A percentile compares a stretch with the other conserved stretches of the same genome.
phyloP scores from a whole-genome alignment of 2,329 filamentous ascomycete genomes.

The Sarocladiaceae sp. region DNA sequence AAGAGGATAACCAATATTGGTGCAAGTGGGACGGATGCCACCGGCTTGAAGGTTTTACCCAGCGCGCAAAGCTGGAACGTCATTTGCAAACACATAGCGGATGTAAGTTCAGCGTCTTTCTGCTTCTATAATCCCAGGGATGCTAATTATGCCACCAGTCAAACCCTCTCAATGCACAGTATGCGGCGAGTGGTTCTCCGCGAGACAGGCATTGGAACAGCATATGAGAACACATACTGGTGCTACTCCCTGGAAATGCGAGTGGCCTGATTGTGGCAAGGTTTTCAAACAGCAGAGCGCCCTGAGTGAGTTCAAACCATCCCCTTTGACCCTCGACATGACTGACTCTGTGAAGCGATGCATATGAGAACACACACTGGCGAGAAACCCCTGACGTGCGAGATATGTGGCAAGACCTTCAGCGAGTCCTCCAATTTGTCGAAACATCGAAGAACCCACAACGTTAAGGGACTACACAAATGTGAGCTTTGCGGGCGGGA shows the following conservation, averaged over 20 bases:
- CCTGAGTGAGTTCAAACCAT: constrained; percentile 42
- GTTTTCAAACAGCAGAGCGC: constrained; percentile 62
- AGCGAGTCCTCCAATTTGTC: constrained; percentile 61
- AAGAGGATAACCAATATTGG: constrained; percentile 30
- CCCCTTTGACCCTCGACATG: not conserved
- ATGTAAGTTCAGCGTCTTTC: constrained; percentile 35
- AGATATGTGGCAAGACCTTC: constrained; percentile 52
- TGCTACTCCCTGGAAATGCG: constrained; percentile 56
- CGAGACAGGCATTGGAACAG: constrained; percentile 61
- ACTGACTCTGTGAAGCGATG: constrained; percentile 38
- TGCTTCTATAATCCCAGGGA: no score
- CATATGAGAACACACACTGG: constrained; percentile 61
- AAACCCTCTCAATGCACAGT: constrained; percentile 52
- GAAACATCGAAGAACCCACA: constrained; percentile 59
- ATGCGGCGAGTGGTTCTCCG: constrained; percentile 55
- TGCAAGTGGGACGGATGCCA: constrained; percentile 53
- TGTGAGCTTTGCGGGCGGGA: constrained; percentile 50
- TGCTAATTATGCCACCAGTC: constrained; percentile 30
- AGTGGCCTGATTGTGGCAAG: constrained; percentile 42
- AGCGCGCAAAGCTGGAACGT: constrained; percentile 57
- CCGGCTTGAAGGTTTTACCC: constrained; percentile 47
- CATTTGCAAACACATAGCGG: constrained; percentile 62
- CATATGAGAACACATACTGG: constrained; percentile 62
- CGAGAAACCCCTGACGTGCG: constrained; percentile 54
- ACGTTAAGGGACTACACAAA: constrained; percentile 41